Evolutionary conservation across 169 alveolate genomes (phyloP).

Genomic region (Blepharisma undulans): DNA sequence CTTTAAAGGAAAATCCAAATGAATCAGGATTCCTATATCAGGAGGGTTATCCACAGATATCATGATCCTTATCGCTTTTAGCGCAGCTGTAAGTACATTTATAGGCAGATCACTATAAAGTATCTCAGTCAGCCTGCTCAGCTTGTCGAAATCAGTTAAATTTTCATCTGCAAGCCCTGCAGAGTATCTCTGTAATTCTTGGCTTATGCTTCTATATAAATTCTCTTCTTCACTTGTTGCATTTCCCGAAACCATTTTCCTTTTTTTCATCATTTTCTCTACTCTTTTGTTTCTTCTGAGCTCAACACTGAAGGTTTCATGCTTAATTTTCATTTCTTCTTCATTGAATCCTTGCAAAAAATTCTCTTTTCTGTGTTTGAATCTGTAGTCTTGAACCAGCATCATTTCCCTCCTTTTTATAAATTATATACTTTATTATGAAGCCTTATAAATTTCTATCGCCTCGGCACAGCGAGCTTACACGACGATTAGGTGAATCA

Average conservation of each 20-base stretch:
- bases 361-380: not conserved
- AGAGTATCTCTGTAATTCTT: not conserved
- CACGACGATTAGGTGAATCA: not conserved
- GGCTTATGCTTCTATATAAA: not conserved
- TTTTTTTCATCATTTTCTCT: not conserved
- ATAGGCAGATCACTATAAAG: not conserved
- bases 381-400: not conserved
- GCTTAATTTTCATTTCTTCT: not conserved
- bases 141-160: not conserved
- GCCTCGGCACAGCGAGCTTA: not conserved
- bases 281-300: not conserved
- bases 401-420: not conserved
- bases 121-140: not conserved
- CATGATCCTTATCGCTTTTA: not conserved
- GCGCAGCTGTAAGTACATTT: not conserved
- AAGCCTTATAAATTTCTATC: not conserved
- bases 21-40: not conserved
- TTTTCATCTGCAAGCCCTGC: not conserved
- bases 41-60: not conserved
- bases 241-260: not conserved
- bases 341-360: not conserved
- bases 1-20: not conserved
- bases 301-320: not conserved
- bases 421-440: no score
- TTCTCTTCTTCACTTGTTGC: not conserved